Base-by-base conservation (phyloP, 2,329 filamentous ascomycete species). In the Neurospora sp. region DNA sequence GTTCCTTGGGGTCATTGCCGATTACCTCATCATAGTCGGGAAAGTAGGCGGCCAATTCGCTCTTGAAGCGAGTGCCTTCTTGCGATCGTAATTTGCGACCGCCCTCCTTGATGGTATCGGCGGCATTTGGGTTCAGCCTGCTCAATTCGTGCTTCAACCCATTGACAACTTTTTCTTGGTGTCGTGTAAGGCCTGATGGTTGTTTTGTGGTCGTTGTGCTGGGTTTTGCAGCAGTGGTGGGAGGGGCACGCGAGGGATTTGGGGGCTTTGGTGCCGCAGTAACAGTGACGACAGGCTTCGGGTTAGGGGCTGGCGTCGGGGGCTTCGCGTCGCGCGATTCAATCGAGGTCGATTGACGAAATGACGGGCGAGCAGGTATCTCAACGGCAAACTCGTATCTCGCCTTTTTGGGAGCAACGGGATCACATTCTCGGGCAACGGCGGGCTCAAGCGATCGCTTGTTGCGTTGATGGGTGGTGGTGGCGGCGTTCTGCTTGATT, bases 11-110 rank as follows among this genome's bases (percentile, higher is more conserved):
- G 73, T 92, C 90, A 77, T 96, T 92, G 72, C 92, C 93, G 81
- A 98, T 93, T 74, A 97, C 88, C 78, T 97, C 92, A 80, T 97
- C 94, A 80, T 97, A 98, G 77, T 96, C 94, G 68, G 92, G 89
- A 77, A 98, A 97, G 81, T 97, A 98, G 66, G 89, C 87, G 43
- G 93, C 90, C 72, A 98, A 85, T 77, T 97, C 94, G 81, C 93
- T 97, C 84, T 96, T 97, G 81, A 93, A 90, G 75, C 92, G 87
- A 68, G 90, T 90, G 11, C 91, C 91, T 76, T 97, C 93, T 76
- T 96, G 92, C 68, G 93, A 97, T 72, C 95, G 88, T 78, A 97
- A 83, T 78, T 93, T 95, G 76, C 87, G 86, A 73, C 94, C 75
- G 68, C 91, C 74, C 71, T 88, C 83, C 74, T 82, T 81, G 52